Evolutionary conservation across 2,329 filamentous ascomycete genomes (phyloP).

Genomic region (Aspergillus japonicus): DNA sequence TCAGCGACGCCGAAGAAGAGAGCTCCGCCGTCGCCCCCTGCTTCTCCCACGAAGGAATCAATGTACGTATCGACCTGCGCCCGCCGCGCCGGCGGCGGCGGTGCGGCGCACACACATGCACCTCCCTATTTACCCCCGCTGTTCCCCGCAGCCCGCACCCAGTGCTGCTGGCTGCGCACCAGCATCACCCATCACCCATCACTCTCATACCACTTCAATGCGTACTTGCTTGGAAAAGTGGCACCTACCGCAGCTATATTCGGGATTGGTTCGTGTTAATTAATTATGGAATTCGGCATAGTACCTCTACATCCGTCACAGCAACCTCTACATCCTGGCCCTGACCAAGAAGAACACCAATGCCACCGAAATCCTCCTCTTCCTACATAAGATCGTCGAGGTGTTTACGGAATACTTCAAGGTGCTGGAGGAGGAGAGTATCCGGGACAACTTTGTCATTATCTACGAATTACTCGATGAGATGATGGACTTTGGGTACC

Average conservation of each 20-base stretch:
- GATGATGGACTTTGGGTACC: conserved; percentile 99
- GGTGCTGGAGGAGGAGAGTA: conserved; percentile 96
- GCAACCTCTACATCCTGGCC: conserved; percentile 97
- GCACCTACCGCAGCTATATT: not conserved
- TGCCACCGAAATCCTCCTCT: conserved; percentile 95
- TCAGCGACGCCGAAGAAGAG: conserved; percentile 98
- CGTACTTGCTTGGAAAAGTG: not conserved
- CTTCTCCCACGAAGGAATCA: conserved; percentile 98
- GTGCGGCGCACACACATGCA: conserved; percentile 4
- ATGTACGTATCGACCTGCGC: conserved; percentile 59
- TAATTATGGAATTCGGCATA: conserved; percentile 36
- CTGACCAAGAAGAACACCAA: conserved; percentile 99
- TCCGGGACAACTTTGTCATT: conserved; percentile 98
- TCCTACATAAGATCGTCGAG: conserved; percentile 96
- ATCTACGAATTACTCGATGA: conserved; percentile 98
- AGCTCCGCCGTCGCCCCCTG: conserved; percentile 95
- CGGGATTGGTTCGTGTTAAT: not conserved
- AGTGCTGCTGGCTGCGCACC: not conserved
- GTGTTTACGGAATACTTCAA: conserved; percentile 99
- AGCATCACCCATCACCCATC: not conserved
- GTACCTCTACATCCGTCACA: conserved; percentile 99
- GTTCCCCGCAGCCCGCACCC: conserved; percentile 19
- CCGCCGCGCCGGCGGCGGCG: not conserved
- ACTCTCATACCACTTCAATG: not conserved
- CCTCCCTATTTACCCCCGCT: conserved; percentile 7